phyloP scores from a whole-genome alignment of 1,284 basidiomycete genomes.

The Entoloma clypeatum region DNA sequence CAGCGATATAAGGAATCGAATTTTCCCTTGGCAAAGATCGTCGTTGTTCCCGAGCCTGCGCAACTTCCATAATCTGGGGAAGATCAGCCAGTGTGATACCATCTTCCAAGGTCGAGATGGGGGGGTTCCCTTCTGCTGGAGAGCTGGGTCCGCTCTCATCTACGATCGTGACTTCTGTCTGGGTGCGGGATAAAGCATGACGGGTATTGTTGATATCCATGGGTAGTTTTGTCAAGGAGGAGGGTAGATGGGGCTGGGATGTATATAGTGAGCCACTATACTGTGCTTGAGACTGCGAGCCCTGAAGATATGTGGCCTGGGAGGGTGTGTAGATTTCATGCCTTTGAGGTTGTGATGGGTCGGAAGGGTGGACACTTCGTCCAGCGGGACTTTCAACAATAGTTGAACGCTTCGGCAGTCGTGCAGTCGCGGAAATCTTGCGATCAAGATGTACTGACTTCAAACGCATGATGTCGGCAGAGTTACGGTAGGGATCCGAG shows the following conservation, averaged over 20 bases:
- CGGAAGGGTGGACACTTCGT: slow-evolving; percentile 71
- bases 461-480: slow-evolving; percentile 90
- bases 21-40: slow-evolving; percentile 74
- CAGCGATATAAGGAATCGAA: slow-evolving; percentile 77
- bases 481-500: slow-evolving; percentile 78
- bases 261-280: slow-evolving; percentile 27
- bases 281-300: slow-evolving; percentile 35
- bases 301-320: slow-evolving; percentile 31
- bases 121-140: slow-evolving; percentile 50
- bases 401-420: slow-evolving; percentile 89
- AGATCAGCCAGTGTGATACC: slow-evolving; percentile 96
- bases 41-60: slow-evolving; percentile 84
- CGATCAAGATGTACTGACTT: slow-evolving; percentile 92
- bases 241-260: slow-evolving; percentile 26
- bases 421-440: slow-evolving; percentile 90
- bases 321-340: slow-evolving; percentile 33
- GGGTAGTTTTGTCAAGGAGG: slow-evolving; percentile 24
- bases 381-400: slow-evolving; percentile 96
- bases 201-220: slow-evolving; percentile 27
- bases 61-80: slow-evolving; percentile 87
- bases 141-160: slow-evolving; percentile 77
- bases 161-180: slow-evolving; percentile 87
- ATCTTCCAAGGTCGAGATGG: slow-evolving; percentile 53
- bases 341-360: slow-evolving; percentile 40
- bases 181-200: slow-evolving; percentile 77